Evolutionary conservation across 139 green algal species (phyloP).

Genomic region (Edaphochlamys debaryana): DNA sequence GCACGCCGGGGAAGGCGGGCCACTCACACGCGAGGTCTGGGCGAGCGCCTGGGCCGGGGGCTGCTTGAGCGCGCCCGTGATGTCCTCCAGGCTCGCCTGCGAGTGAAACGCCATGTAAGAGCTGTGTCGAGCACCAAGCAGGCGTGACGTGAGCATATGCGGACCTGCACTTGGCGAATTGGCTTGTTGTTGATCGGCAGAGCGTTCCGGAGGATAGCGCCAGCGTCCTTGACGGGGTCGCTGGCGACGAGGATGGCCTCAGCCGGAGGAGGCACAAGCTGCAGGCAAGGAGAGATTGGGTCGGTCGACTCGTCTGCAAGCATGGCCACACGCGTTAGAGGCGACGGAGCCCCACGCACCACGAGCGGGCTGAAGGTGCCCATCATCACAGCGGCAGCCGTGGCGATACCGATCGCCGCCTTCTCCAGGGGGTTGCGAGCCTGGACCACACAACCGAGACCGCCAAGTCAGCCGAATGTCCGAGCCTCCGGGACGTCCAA

Average conservation of each 20-base stretch:
- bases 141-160: too few species aligned
- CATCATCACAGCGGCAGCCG: conserved; percentile 29
- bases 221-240: conserved; percentile 89
- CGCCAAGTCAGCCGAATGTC: neutral
- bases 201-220: conserved; percentile 92
- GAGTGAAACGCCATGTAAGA: too few species aligned
- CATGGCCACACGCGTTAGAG: neutral
- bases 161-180: conserved; percentile 88
- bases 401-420: conserved; percentile 30
- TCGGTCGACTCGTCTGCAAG: too few species aligned
- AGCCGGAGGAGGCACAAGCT: conserved; percentile 14
- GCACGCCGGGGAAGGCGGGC: too few species aligned
- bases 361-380: conserved; percentile 30
- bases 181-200: conserved; percentile 95
- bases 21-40: too few species aligned
- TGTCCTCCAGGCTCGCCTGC: conserved; percentile 86
- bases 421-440: conserved; percentile 2
- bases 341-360: neutral
- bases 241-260: conserved; percentile 37
- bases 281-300: neutral
- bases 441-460: neutral
- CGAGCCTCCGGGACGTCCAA: too few species aligned
- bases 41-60: too few species aligned
- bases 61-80: conserved; percentile 92
- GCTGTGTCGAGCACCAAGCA: too few species aligned